Percentiles rank a stretch among this genome's conserved stretches.
Evolutionary conservation across 1,284 basidiomycete species (phyloP).

Genomic region (Rhodofomes roseus): DNA sequence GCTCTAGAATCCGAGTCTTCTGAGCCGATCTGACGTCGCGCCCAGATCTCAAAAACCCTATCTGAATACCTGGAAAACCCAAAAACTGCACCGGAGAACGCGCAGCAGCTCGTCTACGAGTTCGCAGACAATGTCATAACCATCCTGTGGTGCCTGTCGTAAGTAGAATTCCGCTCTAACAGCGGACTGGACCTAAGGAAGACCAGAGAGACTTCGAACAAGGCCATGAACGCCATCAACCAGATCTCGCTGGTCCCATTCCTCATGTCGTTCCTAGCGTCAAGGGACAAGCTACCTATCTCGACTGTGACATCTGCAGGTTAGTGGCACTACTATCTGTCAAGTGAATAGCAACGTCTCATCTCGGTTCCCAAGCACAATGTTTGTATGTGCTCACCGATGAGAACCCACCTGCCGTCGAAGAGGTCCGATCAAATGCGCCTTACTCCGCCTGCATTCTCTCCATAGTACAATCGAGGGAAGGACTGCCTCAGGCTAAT

Average conservation of each 20-base stretch:
- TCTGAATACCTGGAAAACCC: conserved; percentile 64
- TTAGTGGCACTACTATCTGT: conserved; percentile 26
- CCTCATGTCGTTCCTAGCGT: conserved; percentile 78
- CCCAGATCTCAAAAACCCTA: conserved; percentile 77
- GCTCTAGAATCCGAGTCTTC: no score
- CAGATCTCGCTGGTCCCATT: conserved; percentile 73
- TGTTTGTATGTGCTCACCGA: conserved; percentile 89
- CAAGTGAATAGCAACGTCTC: background rate
- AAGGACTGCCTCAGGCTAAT: conserved; percentile 30
- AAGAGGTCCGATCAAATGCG: conserved; percentile 58
- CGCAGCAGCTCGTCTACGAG: conserved; percentile 75
- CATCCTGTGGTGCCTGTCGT: conserved; percentile 91
- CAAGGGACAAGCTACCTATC: conserved; percentile 62
- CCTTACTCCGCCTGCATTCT: conserved; percentile 70
- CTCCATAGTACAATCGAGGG: conserved; percentile 51
- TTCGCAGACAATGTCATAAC: conserved; percentile 91
- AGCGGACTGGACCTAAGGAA: conserved; percentile 26
- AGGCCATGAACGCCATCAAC: conserved; percentile 85
- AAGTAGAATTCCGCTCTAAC: conserved; percentile 31
- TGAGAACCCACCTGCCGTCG: conserved; percentile 72
- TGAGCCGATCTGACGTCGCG: no score
- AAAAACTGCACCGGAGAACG: conserved; percentile 59
- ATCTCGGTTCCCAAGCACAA: conserved; percentile 56
- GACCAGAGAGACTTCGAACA: conserved; percentile 85
- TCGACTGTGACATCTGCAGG: conserved; percentile 77